Conservation (phyloP, 2,329 filamentous ascomycete species). For the Neonectria punicea region DNA sequence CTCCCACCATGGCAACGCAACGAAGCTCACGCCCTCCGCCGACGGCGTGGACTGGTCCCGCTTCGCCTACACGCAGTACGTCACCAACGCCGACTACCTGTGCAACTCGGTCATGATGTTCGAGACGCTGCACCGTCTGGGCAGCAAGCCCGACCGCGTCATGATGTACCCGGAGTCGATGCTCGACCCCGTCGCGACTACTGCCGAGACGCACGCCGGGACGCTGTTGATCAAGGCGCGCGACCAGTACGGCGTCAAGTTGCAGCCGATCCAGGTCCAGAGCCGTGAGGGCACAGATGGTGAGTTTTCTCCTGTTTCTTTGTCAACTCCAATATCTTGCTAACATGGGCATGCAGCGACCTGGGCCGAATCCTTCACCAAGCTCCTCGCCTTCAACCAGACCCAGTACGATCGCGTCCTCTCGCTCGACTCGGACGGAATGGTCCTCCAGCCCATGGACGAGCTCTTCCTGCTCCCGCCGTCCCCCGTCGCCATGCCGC, state of each 20-base stretch:
- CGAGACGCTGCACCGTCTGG: slow-evolving; percentile 52
- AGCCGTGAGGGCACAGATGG: slow-evolving; percentile 47
- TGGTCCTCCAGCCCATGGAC: slow-evolving; percentile 71
- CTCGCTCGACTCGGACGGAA: slow-evolving; percentile 71
- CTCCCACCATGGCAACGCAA: not conserved
- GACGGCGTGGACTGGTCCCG: slow-evolving; percentile 9
- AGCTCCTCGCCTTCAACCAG: slow-evolving; percentile 75
- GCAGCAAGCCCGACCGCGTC: slow-evolving; percentile 55
- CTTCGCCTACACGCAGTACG: slow-evolving; percentile 60
- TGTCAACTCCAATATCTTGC: not conserved
- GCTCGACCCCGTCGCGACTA: slow-evolving; percentile 43
- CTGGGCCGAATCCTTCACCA: slow-evolving; percentile 3
- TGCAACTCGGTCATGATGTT: slow-evolving; percentile 62
- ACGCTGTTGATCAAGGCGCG: slow-evolving; percentile 52
- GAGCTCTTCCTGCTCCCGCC: slow-evolving; percentile 75
- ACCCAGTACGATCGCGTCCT: slow-evolving; percentile 63
- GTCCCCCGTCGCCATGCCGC: slow-evolving; percentile 72
- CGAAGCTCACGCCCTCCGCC: not conserved
- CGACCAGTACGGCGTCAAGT: slow-evolving; percentile 54
- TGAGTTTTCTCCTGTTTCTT: slow-evolving; percentile 37
- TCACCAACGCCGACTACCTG: slow-evolving; percentile 55
- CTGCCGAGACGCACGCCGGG: slow-evolving; percentile 38
- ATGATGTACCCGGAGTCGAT: slow-evolving; percentile 56
- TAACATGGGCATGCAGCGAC: not conserved
- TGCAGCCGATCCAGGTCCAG: slow-evolving; percentile 53